Evolutionary conservation across 805 yeast genomes (phyloP), one percentile per base, ranked within the genome.

Genomic region (Saccharomyces paradoxus): DNA sequence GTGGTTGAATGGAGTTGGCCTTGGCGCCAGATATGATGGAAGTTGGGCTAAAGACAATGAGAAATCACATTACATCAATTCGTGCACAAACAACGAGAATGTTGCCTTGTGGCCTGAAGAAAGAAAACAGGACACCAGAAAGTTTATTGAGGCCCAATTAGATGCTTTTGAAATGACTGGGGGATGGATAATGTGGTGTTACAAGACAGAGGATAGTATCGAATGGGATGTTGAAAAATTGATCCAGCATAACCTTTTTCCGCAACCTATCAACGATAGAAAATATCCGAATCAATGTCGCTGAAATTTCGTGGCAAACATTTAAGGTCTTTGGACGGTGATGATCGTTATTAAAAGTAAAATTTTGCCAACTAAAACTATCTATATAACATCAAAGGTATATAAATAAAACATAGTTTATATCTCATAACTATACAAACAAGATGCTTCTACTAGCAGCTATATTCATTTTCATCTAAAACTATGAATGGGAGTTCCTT

Each of bases 151-250:
- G 74, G 96, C 96, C 49, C 96, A 90, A 76, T 73, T 90, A 65
- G 96, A 90, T 67, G 87, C 96, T 1, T 84, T 76, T 65, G 87
- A 83, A 62, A 78, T 78, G 61, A 77, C 81, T 50, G 78, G 75
- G 28, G 97, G 97, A 21, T 90, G 96, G 96, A 80, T 88, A 55
- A 86, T 86, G 76, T 90, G 97, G 97, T 81, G 85, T 67, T 90
- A 88, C 85, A 90, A 90, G 77, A 86, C 96, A 30, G 96, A 90
- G 71, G 71, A 69, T 63, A 76, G 88, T 24, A 67, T 84, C 53
- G 96, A 90, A 68, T 89, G 97, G 97, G 96, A 88, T 71, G 77
- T 87, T 74, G 75, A 77, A 63, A 73, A 74, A 56, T 78, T 90
- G 61, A 69, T 79, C n/a, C 73, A 70, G 26, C 68, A 77, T 52